Percentiles rank a stretch among this genome's conserved stretches.
phyloP scores from a whole-genome alignment of 2,329 filamentous ascomycete genomes.

The Periconia sp. region DNA sequence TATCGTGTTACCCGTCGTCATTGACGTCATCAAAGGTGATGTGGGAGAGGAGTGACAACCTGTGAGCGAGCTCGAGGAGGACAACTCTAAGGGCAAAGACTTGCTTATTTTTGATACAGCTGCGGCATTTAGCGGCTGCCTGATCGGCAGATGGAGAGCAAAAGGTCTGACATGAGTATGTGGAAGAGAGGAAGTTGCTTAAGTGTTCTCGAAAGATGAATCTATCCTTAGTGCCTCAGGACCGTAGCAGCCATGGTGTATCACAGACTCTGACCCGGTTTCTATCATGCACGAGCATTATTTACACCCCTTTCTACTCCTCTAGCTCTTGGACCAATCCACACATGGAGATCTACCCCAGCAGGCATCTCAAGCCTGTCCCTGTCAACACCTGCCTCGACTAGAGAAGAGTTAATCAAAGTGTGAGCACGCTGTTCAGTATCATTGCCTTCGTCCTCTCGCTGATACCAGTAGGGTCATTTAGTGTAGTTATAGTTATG shows the following conservation, averaged over 20 bases:
- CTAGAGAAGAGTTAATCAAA: too few relatives aligned
- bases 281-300: too few relatives aligned
- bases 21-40: slow-evolving; percentile 12
- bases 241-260: slow-evolving; percentile 12
- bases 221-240: slow-evolving; percentile 13
- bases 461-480: too few relatives aligned
- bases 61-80: slow-evolving; percentile 17
- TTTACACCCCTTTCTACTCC: too few relatives aligned
- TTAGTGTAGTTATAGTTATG: too few relatives aligned
- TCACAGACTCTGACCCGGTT: too few relatives aligned
- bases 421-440: too few relatives aligned
- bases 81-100: slow-evolving; percentile 19
- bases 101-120: slow-evolving; percentile 11
- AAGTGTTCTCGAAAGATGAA: slow-evolving; percentile 2
- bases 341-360: too few relatives aligned
- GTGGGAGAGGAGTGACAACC: slow-evolving; percentile 3
- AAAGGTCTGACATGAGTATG: slow-evolving; percentile 5
- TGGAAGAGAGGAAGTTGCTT: background rate
- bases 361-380: too few relatives aligned
- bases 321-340: too few relatives aligned
- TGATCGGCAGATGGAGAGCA: background rate
- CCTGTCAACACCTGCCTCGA: too few relatives aligned
- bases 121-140: slow-evolving; percentile 1
- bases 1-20: slow-evolving; percentile 7
- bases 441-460: too few relatives aligned